These are phyloP conservation scores for Pythium vanterpoolii DNA, from an alignment of 352 stramenopile species.

Conservation along the genomic window DNA sequence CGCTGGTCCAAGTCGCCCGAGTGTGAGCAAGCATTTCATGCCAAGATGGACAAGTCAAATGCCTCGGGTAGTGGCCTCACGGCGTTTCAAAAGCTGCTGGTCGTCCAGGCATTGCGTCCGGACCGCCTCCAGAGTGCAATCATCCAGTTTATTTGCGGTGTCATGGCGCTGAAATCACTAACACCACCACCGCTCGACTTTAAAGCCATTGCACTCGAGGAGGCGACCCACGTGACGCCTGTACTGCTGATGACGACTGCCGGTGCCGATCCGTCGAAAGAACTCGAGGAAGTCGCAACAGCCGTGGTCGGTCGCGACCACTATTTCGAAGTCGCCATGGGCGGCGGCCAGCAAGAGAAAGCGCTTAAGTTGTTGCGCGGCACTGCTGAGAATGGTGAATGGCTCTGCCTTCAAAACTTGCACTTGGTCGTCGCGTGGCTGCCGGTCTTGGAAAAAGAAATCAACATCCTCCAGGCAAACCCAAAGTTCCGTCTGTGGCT, in stretches of 20 bases:
- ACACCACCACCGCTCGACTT: constrained; percentile 80
- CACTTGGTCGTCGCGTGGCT: constrained; percentile 94
- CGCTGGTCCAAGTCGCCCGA: constrained; percentile 87
- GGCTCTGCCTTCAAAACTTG: constrained; percentile 96
- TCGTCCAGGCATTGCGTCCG: constrained; percentile 90
- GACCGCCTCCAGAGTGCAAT: constrained; percentile 91
- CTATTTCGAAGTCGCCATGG: constrained; percentile 95
- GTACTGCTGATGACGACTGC: constrained; percentile 91
- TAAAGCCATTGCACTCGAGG: constrained; percentile 58
- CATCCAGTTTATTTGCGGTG: constrained; percentile 85
- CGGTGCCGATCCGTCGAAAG: constrained; percentile 92
- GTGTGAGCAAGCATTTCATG: constrained; percentile 90
- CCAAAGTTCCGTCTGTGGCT: constrained; percentile 94
- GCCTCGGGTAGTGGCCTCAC: constrained; percentile 53
- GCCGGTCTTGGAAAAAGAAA: constrained; percentile 89
- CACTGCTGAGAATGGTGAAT: constrained; percentile 82
- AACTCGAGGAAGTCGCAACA: constrained; percentile 90
- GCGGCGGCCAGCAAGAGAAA: constrained; percentile 91
- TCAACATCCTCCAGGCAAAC: constrained; percentile 67
- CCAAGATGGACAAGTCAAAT: constrained; percentile 73
- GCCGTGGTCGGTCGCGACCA: constrained; percentile 79
- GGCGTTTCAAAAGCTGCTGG: constrained; percentile 90
- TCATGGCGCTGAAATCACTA: constrained; percentile 86
- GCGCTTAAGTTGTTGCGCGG: constrained; percentile 81
- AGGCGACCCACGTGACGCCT: constrained; percentile 72